Conservation (phyloP, 1,139 yeast genomes). For the Geotrichum siamense region DNA sequence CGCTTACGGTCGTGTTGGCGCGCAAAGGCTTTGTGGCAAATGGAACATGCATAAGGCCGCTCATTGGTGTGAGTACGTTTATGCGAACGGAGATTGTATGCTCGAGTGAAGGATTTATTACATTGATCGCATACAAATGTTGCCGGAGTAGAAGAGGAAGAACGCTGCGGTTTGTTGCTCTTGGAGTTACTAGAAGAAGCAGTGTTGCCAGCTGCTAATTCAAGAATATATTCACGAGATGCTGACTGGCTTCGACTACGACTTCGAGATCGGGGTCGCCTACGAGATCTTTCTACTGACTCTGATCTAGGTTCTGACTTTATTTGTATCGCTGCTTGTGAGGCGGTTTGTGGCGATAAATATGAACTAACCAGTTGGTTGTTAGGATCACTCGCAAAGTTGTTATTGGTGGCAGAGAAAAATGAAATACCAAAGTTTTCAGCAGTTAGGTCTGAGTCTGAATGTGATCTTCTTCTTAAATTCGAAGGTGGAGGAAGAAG, state of each 20-base stretch:
- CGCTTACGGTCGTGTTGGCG: slow-evolving; percentile 91
- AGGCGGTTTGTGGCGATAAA: slow-evolving; percentile 5
- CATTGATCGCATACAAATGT: slow-evolving; percentile 79
- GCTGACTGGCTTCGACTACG: slow-evolving; percentile 26
- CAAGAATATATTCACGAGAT: slow-evolving; percentile 32
- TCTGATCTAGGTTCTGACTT: slow-evolving; percentile 12
- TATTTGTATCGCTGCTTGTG: slow-evolving; percentile 7
- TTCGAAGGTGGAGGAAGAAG: slow-evolving; percentile 19
- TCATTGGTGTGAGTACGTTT: slow-evolving; percentile 91
- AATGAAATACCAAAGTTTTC: neutral
- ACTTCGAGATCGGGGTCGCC: slow-evolving; percentile 16
- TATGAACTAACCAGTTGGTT: neutral
- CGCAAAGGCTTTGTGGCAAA: slow-evolving; percentile 93
- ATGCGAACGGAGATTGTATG: slow-evolving; percentile 88
- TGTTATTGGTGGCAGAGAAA: slow-evolving; percentile 1
- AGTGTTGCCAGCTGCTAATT: slow-evolving; percentile 31
- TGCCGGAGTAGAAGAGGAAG: slow-evolving; percentile 66
- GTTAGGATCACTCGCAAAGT: neutral
- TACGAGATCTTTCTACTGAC: slow-evolving; percentile 3
- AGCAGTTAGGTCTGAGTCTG: slow-evolving; percentile 21
- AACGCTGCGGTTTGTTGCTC: slow-evolving; percentile 26
- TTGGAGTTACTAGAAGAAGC: slow-evolving; percentile 39
- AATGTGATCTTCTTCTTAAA: slow-evolving; percentile 23
- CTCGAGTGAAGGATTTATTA: slow-evolving; percentile 81
- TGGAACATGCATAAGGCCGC: slow-evolving; percentile 76